Evolutionary conservation across 2,329 filamentous ascomycete species (phyloP).

Genomic region (Verruconis gallopava): DNA sequence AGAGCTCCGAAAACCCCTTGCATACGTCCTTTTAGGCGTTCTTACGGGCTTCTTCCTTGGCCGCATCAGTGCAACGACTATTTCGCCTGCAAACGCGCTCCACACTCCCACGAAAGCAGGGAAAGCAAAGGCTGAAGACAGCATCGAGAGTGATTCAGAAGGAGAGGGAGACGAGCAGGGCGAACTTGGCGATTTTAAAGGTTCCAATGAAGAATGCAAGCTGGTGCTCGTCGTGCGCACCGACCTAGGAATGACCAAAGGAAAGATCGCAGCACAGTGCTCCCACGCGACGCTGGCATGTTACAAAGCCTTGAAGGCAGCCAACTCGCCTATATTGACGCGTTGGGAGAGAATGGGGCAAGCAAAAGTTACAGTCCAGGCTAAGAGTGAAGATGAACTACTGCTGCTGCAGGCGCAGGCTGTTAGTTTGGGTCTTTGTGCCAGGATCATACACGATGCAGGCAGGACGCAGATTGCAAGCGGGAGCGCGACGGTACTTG

Average conservation of each 20-base stretch:
- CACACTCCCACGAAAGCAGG: not conserved
- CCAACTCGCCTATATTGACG: slow-evolving; percentile 48
- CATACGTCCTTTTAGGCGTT: not conserved
- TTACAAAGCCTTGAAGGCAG: slow-evolving; percentile 66
- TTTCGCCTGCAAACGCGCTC: not conserved
- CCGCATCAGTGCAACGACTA: not conserved
- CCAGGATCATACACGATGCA: slow-evolving; percentile 87
- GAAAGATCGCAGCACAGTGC: slow-evolving; percentile 97
- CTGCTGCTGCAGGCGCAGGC: slow-evolving; percentile 69
- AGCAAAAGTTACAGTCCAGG: slow-evolving; percentile 85
- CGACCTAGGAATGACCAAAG: slow-evolving; percentile 95
- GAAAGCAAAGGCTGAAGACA: not conserved
- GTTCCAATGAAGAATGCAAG: slow-evolving; percentile 69
- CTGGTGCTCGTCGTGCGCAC: slow-evolving; percentile 84
- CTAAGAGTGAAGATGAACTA: slow-evolving; percentile 60
- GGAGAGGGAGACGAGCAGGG: slow-evolving; percentile 29
- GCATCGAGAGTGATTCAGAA: slow-evolving; percentile 16
- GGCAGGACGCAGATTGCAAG: slow-evolving; percentile 92
- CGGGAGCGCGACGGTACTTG: slow-evolving; percentile 84
- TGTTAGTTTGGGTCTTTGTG: slow-evolving; percentile 69
- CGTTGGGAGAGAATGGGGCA: slow-evolving; percentile 82
- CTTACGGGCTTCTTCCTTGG: not conserved
- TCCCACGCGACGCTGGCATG: slow-evolving; percentile 93
- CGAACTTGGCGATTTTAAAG: slow-evolving; percentile 29
- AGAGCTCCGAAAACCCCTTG: not conserved